phyloP scores from a whole-genome alignment of 441 rosid species.

The Biscutella laevigata region DNA sequence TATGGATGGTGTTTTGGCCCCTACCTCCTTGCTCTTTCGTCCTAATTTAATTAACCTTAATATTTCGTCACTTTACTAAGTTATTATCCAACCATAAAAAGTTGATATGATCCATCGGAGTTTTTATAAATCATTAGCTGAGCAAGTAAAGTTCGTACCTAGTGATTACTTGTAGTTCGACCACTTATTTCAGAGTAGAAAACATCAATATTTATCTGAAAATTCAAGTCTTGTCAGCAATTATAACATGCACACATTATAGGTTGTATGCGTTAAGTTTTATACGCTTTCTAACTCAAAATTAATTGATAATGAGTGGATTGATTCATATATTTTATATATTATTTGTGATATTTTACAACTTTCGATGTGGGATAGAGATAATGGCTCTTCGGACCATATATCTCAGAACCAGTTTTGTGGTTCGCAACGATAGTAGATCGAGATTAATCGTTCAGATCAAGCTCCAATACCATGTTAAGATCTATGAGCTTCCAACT shows the following conservation, averaged over 20 bases:
- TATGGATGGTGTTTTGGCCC: slow-evolving; percentile 15
- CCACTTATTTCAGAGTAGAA: not conserved
- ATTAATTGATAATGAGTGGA: no score
- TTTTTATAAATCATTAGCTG: not conserved
- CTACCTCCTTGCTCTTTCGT: not conserved
- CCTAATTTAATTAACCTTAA: not conserved
- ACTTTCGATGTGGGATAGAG: no score
- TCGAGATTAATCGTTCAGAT: no score
- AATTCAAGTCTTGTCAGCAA: not conserved
- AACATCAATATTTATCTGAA: not conserved
- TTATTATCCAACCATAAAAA: not conserved
- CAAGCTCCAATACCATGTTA: no score
- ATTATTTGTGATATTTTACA: no score
- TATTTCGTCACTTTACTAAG: not conserved
- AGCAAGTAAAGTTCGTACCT: not conserved
- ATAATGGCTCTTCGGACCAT: no score
- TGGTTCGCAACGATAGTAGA: no score
- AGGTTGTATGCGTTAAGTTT: not conserved
- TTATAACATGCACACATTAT: not conserved
- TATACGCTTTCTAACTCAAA: no score
- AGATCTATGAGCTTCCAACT: no score
- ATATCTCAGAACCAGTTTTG: no score
- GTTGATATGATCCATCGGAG: not conserved
- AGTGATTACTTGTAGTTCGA: not conserved
- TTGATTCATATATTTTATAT: no score